Percentiles rank a stretch among this genome's conserved stretches.
phyloP scores from a whole-genome alignment of 1,139 yeast species.

The Meyerozyma guilliermondii region DNA sequence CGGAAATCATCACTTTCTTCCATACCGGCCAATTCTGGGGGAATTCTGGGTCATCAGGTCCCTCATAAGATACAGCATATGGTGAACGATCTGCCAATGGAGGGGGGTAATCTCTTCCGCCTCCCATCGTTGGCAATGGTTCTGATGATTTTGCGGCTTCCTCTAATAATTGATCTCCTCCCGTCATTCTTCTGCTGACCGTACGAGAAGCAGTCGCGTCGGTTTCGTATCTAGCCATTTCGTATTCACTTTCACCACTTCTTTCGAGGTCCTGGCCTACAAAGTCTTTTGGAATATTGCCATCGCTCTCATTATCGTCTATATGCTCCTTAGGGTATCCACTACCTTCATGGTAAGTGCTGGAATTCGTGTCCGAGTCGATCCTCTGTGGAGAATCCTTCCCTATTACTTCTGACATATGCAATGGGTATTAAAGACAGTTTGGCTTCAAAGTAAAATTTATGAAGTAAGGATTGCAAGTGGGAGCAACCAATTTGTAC shows the following conservation, averaged over 20 bases:
- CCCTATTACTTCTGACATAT: not conserved
- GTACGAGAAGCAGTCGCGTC: conserved; percentile 14
- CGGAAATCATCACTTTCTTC: conserved; percentile 36
- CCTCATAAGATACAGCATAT: conserved; percentile 56
- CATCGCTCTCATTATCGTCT: conserved; percentile 7
- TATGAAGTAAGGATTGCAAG: not conserved
- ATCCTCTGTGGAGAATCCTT: not conserved
- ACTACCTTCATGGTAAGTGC: conserved; percentile 2
- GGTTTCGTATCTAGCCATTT: conserved; percentile 23
- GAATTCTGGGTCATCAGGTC: conserved; percentile 55
- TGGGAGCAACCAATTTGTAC: not conserved
- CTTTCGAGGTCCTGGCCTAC: conserved; percentile 12
- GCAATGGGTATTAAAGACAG: not conserved
- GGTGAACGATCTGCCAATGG: conserved; percentile 44
- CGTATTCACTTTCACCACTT: conserved; percentile 15
- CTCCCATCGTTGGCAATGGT: conserved; percentile 48
- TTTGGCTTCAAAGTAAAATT: not conserved
- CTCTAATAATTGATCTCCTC: conserved; percentile 19
- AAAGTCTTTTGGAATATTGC: conserved; percentile 10
- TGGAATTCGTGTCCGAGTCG: not conserved
- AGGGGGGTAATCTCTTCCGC: conserved; percentile 49
- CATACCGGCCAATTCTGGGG: conserved; percentile 56
- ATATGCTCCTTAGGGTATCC: conserved; percentile 9
- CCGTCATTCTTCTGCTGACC: conserved; percentile 19
- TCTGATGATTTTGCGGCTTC: conserved; percentile 9